Conservation (phyloP, 495 filamentous ascomycete species). For the Hypomontagnella monticulosa region DNA sequence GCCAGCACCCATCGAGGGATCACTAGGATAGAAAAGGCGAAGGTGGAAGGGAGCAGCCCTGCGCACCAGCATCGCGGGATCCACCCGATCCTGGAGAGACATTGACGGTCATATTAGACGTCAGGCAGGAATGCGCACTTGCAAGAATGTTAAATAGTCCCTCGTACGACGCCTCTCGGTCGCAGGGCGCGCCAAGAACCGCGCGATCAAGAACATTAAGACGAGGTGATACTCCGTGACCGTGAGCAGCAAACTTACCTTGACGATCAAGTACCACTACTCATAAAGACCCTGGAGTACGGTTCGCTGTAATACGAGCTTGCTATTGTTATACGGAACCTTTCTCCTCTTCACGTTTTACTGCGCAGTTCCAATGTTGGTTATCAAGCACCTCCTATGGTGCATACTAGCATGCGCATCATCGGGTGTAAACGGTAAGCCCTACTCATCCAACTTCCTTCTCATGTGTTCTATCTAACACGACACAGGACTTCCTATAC, state of each 20-base stretch:
- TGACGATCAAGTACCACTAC: slow-evolving; percentile 5
- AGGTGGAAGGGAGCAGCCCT: slow-evolving; percentile 9
- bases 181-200: background rate
- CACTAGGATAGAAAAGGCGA: background rate
- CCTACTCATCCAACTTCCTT: no score
- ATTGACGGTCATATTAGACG: slow-evolving; percentile 18
- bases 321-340: background rate
- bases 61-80: slow-evolving; percentile 9
- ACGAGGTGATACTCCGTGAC: background rate
- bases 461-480: slow-evolving; percentile 4
- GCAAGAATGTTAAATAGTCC: slow-evolving; percentile 34
- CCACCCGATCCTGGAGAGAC: slow-evolving; percentile 21
- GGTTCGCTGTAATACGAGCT: background rate
- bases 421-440: slow-evolving; percentile 21
- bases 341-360: background rate
- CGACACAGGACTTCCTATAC: slow-evolving; percentile 21
- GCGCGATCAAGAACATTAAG: background rate
- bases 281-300: slow-evolving; percentile 5
- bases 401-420: slow-evolving; percentile 33
- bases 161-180: background rate
- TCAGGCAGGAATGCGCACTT: slow-evolving; percentile 21
- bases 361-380: slow-evolving; percentile 8
- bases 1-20: slow-evolving; percentile 8
- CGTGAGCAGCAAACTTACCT: no score
- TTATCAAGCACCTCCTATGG: slow-evolving; percentile 20